Evolutionary conservation across 2,329 filamentous ascomycete genomes (phyloP), one percentile per base, ranked within the genome.

Genomic region (Phialemoniopsis sp.): DNA sequence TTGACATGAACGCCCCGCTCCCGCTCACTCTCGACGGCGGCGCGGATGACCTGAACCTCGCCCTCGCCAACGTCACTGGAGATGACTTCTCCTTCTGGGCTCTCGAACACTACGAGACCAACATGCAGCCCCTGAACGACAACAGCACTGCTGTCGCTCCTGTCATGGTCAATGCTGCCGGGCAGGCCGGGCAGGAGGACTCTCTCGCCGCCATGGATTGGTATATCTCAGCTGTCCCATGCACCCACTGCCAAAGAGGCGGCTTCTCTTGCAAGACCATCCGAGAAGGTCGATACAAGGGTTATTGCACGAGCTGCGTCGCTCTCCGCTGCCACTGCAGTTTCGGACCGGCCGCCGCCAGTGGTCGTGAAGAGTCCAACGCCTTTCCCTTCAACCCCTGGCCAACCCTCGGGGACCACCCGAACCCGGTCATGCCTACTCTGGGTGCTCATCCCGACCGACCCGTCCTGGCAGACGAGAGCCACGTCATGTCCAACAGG

Each of bases 231-330:
- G 55, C 66, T 10, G 55, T 54, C 5, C 73, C 77, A 4, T 83
- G 78, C 50, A 54, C 56, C 15, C 66, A 76, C 49, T 82, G 78
- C 46, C 55, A 63, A 32, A 50, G 65, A 5, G 70, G 70, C 34
- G 68, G 71, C 28, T 80, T 75, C 51, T 66, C 76, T 32, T 82
- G 78, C 68, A 82, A 82, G 58, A 67, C 65, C 28, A 76, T 82
- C 42, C 59, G 68, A 28, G 78, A 82, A 57, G 78, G 77, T 70
- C 64, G 67, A 50, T 72, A 75, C 53, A 75, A 70, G 57, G 75
- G 76, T 43, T 80, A 76, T 46, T 82, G 78, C 51, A 82, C 78
- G 21, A 78, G 70, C 49, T 82, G 79, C 49, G 76, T 82, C 34
- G 78, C 78, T 13, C 60, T 82, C 28, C 66, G 68, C n/a, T 63